Conservation (phyloP, 371 early-diverging fungal species). For the Funneliformis caledonium region DNA sequence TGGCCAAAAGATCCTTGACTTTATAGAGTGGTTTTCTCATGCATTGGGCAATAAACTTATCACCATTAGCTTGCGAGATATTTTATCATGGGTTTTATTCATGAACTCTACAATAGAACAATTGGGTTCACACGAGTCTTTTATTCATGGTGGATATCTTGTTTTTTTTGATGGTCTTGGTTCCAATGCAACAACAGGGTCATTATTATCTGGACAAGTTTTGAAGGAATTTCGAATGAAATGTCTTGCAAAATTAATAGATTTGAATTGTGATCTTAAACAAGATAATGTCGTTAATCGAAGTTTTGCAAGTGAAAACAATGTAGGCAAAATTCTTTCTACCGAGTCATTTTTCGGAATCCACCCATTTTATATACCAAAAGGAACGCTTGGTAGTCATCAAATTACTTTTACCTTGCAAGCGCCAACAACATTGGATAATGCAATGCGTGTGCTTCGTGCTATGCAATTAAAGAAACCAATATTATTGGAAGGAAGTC, state of each 20-base stretch:
- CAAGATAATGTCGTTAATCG: conserved; percentile 47
- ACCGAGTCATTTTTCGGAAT: conserved; percentile 63
- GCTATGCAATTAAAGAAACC: conserved; percentile 94
- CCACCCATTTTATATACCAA: conserved; percentile 77
- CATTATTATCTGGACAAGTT: conserved; percentile 56
- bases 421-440: conserved; percentile 90
- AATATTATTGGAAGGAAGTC: conserved; percentile 97
- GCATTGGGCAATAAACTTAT: conserved; percentile 46
- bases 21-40: conserved; percentile 60
- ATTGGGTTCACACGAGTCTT: conserved; percentile 62
- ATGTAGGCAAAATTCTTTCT: conserved; percentile 49
- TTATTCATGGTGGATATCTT: conserved; percentile 91
- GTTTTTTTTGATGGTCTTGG: conserved; percentile 95
- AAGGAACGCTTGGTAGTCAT: conserved; percentile 58
- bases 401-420: conserved; percentile 76
- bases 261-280: conserved; percentile 44
- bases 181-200: conserved; percentile 83
- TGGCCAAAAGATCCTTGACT: conserved; percentile 57
- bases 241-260: conserved; percentile 57
- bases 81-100: conserved; percentile 93
- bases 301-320: conserved; percentile 54
- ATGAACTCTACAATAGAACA: conserved; percentile 56
- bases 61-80: conserved; percentile 86
- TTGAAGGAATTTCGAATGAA: conserved; percentile 58
- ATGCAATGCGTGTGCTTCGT: conserved; percentile 92